Evolutionary conservation across 257 asterid species (phyloP).

Genomic region (Penstemon barbatus): DNA sequence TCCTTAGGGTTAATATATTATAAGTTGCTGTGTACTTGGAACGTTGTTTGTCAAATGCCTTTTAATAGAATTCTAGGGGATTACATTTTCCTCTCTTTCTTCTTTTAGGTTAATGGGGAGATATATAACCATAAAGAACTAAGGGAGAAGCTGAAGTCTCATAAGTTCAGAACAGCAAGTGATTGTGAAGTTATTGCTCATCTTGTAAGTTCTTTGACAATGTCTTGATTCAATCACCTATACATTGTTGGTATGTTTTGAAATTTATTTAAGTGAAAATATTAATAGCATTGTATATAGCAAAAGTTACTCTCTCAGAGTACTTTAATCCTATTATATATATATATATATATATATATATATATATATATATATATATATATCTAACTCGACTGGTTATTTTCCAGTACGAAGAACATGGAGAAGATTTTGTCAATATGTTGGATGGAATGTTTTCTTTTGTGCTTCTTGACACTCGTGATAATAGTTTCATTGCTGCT

Average conservation of each 20-base stretch:
- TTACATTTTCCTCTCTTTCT: slow-evolving; percentile 4
- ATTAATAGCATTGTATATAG: background rate
- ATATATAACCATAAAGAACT: slow-evolving; percentile 90
- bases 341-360: background rate
- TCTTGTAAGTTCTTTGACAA: slow-evolving; percentile 61
- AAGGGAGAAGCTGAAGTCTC: slow-evolving; percentile 69
- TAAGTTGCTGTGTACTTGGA: slow-evolving; percentile 3
- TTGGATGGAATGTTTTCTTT: slow-evolving; percentile 99
- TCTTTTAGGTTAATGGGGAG: slow-evolving; percentile 90
- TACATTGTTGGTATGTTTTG: slow-evolving; percentile 5
- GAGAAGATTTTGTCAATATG: slow-evolving; percentile 93
- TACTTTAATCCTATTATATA: slow-evolving; percentile 3
- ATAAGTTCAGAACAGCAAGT: slow-evolving; percentile 85
- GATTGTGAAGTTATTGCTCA: slow-evolving; percentile 99
- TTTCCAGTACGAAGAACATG: slow-evolving; percentile 90
- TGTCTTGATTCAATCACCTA: slow-evolving; percentile 10
- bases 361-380: background rate
- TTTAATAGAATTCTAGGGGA: slow-evolving; percentile 7
- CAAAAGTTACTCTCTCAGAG: background rate
- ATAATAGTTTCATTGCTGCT: slow-evolving; percentile 95
- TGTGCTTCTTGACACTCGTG: slow-evolving; percentile 97
- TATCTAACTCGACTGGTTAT: slow-evolving; percentile 23
- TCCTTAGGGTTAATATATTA: slow-evolving; percentile 6
- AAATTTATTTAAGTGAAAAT: slow-evolving; percentile 15
- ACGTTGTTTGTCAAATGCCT: slow-evolving; percentile 7